Conservation (phyloP, 441 rosid species). For the Raphanus hybrid region DNA sequence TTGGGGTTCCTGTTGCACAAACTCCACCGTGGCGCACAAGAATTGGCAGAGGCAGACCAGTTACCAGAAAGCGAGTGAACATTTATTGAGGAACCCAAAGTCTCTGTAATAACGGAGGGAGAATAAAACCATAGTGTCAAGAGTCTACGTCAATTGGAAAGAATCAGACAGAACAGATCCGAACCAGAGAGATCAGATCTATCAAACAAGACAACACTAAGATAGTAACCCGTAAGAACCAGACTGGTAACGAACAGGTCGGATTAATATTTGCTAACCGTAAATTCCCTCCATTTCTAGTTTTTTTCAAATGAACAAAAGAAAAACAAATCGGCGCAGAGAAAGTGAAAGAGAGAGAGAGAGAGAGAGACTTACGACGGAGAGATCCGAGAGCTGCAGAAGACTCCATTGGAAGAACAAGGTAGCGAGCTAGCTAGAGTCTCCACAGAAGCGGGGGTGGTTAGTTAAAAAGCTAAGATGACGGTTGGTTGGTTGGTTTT, state of each 20-base stretch:
- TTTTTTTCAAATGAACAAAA: not conserved
- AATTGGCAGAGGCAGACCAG: conserved; percentile 45
- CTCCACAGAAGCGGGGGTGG: not conserved
- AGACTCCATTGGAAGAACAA: conserved; percentile 66
- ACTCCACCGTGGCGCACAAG: conserved; percentile 44
- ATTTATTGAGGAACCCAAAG: conserved; percentile 45
- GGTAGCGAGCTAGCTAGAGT: not conserved
- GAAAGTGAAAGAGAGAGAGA: conserved; percentile 3
- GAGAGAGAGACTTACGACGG: conserved; percentile 47
- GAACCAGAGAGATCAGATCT: conserved; percentile 5
- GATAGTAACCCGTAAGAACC: not conserved
- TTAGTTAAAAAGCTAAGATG: conserved; percentile 15
- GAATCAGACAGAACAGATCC: conserved; percentile 11
- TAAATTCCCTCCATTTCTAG: not conserved
- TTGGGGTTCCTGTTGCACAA: conserved; percentile 35
- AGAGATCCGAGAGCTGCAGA: conserved; percentile 68
- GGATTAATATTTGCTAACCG: not conserved
- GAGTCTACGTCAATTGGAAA: not conserved
- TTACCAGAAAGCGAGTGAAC: conserved; percentile 37
- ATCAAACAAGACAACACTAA: not conserved
- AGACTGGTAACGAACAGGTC: not conserved
- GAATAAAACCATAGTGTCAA: conserved; percentile 2
- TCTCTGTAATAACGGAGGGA: conserved; percentile 42
- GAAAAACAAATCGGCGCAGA: not conserved
- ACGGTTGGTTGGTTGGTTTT: conserved; percentile 26